Conservation (phyloP, 768 basidiomycete species). For the Termitomyces sp. region DNA sequence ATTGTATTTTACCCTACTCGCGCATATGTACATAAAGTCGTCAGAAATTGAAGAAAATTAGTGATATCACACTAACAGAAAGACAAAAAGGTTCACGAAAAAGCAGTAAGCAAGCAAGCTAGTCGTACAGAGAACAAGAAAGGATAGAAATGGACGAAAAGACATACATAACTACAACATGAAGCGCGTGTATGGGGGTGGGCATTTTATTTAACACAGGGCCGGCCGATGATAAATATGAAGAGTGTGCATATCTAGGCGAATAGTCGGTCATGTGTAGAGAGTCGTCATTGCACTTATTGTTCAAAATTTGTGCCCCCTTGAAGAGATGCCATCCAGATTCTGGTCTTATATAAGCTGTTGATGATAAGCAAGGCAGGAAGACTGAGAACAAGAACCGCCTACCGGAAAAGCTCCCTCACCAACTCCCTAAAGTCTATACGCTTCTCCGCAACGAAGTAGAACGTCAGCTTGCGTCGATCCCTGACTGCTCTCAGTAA, state of each 20-base stretch:
- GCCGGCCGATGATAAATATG: constrained; percentile 13
- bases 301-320: constrained; percentile 40
- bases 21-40: constrained; percentile 9
- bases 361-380: background rate
- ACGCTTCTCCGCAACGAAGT: constrained; percentile 93
- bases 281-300: constrained; percentile 7
- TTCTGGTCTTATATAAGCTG: constrained; percentile 89
- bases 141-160: constrained; percentile 1
- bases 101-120: background rate
- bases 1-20: constrained; percentile 21
- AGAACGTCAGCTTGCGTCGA: constrained; percentile 96
- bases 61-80: constrained; percentile 10
- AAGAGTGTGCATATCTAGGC: constrained; percentile 11
- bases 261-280: constrained; percentile 3
- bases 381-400: constrained; percentile 2
- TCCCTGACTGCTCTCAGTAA: constrained; percentile 52
- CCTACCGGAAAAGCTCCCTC: constrained; percentile 85
- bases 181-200: constrained; percentile 1
- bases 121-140: constrained; percentile 8
- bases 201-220: constrained; percentile 8
- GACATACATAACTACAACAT: constrained; percentile 8
- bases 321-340: constrained; percentile 90
- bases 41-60: constrained; percentile 5
- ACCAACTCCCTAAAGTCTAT: constrained; percentile 97
- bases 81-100: constrained; percentile 5